Percentiles rank a stretch among this genome's conserved stretches.
Evolutionary conservation across 306 rosid genomes (phyloP).

Genomic region (Albizia julibrissin): DNA sequence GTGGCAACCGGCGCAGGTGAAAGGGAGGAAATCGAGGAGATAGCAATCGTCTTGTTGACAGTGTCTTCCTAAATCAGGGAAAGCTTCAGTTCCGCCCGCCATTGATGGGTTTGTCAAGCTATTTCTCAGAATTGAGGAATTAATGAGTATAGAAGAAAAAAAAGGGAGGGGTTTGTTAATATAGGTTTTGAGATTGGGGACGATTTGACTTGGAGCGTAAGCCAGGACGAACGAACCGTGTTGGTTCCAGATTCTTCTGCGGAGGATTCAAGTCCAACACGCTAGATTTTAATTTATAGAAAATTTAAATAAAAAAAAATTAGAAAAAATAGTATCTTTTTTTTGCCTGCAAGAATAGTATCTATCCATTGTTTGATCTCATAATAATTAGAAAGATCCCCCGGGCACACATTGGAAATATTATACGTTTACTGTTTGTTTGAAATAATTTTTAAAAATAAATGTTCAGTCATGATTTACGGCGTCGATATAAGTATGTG

Average conservation of each 20-base stretch:
- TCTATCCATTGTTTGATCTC: too few species aligned
- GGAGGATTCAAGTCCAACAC: neutral
- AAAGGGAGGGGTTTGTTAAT: neutral
- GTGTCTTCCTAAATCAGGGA: slow-evolving; percentile 85
- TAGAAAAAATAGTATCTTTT: too few species aligned
- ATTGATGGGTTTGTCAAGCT: slow-evolving; percentile 26
- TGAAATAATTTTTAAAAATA: too few species aligned
- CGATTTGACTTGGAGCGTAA: neutral
- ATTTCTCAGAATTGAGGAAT: neutral
- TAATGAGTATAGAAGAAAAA: neutral
- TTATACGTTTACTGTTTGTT: too few species aligned
- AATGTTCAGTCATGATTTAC: too few species aligned
- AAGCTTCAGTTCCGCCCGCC: slow-evolving; percentile 93
- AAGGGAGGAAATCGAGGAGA: slow-evolving; percentile 91
- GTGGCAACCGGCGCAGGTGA: slow-evolving; percentile 69
- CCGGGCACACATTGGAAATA: too few species aligned
- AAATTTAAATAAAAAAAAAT: too few species aligned
- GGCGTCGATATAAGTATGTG: too few species aligned
- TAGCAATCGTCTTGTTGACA: slow-evolving; percentile 71
- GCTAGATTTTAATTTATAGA: neutral
- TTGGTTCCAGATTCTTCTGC: neutral
- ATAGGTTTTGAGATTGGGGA: neutral
- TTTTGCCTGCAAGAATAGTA: too few species aligned
- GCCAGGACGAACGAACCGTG: neutral
- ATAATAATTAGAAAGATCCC: too few species aligned